Evolutionary conservation across 2,329 filamentous ascomycete species (phyloP).

Genomic region (Gaeumannomyces sp.): DNA sequence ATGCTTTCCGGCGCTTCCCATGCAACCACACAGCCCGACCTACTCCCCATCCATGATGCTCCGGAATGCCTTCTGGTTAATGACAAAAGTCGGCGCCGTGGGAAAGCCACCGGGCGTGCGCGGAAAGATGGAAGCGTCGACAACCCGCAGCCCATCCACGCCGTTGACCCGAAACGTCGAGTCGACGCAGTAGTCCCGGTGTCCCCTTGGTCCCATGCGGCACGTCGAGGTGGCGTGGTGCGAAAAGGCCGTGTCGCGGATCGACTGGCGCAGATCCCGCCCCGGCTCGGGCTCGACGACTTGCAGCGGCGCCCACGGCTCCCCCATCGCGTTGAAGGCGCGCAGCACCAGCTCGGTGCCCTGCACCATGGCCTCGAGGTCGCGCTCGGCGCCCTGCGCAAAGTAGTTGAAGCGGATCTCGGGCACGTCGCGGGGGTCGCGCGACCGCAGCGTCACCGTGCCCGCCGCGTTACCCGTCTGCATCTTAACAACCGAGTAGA

Average conservation of each 20-base stretch:
- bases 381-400: slow-evolving; percentile 16
- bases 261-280: slow-evolving; percentile 15
- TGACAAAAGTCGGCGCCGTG: slow-evolving; percentile 38
- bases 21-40: too few relatives aligned
- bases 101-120: slow-evolving; percentile 35
- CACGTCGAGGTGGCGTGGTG: slow-evolving; percentile 18
- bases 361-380: slow-evolving; percentile 15
- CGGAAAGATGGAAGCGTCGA: slow-evolving; percentile 48
- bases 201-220: slow-evolving; percentile 16
- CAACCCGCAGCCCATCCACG: slow-evolving; percentile 43
- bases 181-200: slow-evolving; percentile 17
- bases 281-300: slow-evolving; percentile 12
- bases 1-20: too few relatives aligned
- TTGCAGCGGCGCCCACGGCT: slow-evolving; percentile 15
- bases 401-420: slow-evolving; percentile 15
- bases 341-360: slow-evolving; percentile 11
- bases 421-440: slow-evolving; percentile 1
- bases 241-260: slow-evolving; percentile 1
- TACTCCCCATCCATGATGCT: too few relatives aligned
- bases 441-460: not conserved
- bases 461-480: slow-evolving; percentile 10
- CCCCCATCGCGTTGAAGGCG: slow-evolving; percentile 10
- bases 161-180: slow-evolving; percentile 25
- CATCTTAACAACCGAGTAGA: slow-evolving; percentile 8
- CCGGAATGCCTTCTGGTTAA: too few relatives aligned